Base-by-base conservation (phyloP, 169 alveolate genomes). In the Cryptosporidium sp. region DNA sequence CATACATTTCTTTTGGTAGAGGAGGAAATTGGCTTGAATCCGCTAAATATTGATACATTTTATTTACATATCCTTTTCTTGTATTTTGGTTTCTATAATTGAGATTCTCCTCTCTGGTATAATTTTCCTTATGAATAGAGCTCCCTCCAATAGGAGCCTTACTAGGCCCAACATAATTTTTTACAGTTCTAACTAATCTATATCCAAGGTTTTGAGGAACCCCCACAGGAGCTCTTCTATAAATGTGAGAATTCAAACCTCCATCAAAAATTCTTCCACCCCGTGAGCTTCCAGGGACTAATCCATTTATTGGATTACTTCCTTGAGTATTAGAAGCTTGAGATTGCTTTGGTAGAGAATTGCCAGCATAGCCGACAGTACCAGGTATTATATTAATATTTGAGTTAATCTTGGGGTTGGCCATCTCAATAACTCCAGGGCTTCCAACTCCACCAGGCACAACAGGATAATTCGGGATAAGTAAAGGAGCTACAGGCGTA, bases 21-120 rank as follows among this genome's bases (percentile, higher is more conserved):
- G 75, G 67, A 21, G 89, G 89, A 39, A 80, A 80, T n/a, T 80
- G 73, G n/a, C 75, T 80, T 10, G 89, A 53, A 45, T 80, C 89
- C n/a, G 89, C 72, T 21, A 80, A 65, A 23, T 48, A 58, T 10
- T 80, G 75, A 33, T 80, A 65, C 89, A 80, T 80, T 29, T 42
- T 80, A 45, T 39, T 80, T 26, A 80, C 89, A 42, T 80, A 62
- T 26, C 52, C 75, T 45, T 65, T 80, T 48, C 60, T 21, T 31
- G 29, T 10, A 51, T 39, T 56, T 0, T 62, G 33, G 37, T 80
- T 60, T 69, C 12, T 62, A 35, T 14, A 5, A 7, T 35, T 51
- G 10, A 80, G n/a, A 33, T 33, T 80, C 70, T 80, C 56, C 37
- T 80, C 70, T 31, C n/a, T 80, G 14, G 9, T 51, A n/a, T 31